A percentile compares a stretch with the other conserved stretches of the same genome.
These are phyloP conservation scores for Verruconis gallopava DNA, from an alignment of 2,329 filamentous ascomycete genomes.

Conservation along the genomic window DNA sequence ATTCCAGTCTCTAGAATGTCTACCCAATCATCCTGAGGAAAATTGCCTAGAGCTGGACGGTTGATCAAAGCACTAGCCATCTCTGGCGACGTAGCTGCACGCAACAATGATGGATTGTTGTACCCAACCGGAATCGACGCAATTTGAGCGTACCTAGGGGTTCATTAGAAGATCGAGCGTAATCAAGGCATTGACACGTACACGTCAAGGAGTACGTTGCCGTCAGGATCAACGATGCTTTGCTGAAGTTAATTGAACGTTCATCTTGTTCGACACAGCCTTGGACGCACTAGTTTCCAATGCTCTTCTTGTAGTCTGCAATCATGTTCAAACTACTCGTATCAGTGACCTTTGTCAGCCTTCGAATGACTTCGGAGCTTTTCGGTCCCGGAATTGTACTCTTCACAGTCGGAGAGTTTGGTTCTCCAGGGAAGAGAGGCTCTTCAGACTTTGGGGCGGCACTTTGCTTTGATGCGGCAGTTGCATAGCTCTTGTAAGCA, in stretches of 20 bases:
- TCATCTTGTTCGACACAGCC: background rate
- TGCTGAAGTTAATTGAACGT: conserved; percentile 1
- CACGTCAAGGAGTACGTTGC: conserved; percentile 61
- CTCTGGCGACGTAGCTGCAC: conserved; percentile 59
- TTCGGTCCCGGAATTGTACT: conserved; percentile 63
- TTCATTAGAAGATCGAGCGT: background rate
- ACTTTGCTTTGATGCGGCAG: background rate
- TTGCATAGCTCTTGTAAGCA: background rate
- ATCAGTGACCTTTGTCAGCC: conserved; percentile 70
- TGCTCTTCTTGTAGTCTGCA: conserved; percentile 24
- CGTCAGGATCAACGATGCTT: conserved; percentile 54
- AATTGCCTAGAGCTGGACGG: conserved; percentile 80
- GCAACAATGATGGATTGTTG: conserved; percentile 68
- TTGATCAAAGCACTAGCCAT: conserved; percentile 77
- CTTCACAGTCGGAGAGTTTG: conserved; percentile 38
- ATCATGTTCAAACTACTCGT: conserved; percentile 64
- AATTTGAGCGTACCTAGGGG: conserved; percentile 66
- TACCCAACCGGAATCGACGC: conserved; percentile 87
- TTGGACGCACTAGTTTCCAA: conserved; percentile 58
- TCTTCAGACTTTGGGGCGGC: background rate
- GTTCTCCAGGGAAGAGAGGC: conserved; percentile 43
- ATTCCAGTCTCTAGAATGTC: conserved; percentile 67
- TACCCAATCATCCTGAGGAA: conserved; percentile 76
- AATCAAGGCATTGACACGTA: conserved; percentile 27
- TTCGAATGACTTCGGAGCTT: conserved; percentile 53